Base-by-base conservation (phyloP, 2,329 filamentous ascomycete species). In the Ophiostoma novo-ulmi region DNA sequence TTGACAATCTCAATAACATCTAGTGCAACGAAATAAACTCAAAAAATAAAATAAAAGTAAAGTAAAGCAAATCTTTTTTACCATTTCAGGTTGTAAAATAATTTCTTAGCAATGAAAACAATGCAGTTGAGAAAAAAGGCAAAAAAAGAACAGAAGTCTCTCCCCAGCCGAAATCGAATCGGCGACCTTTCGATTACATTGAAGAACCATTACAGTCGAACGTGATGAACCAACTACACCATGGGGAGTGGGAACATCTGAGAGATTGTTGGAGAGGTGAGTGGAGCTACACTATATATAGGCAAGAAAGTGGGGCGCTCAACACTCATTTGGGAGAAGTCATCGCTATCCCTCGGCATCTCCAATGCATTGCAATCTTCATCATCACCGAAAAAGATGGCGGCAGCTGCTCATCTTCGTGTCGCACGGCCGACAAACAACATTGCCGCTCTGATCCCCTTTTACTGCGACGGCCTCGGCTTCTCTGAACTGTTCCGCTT, bases 381-480 rank as follows among this genome's bases (percentile, higher is more conserved):
- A 31, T 31, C 31, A 31, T 31, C 44, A n/a, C 17, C 13, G 48
- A 17, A 64, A 4, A 36, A 17, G 10, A 64, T 64, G 61, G 61
- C 61, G 2, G 10, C 35, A 2, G 14, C 73, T n/a, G 77, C 78
- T 11, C 77, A 77, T 70, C 75, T 82, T 58, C 80, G 82, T 70
- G 77, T 83, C 69, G 81, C 81, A 5, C 79, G 81, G 14, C 81
- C 81, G 2, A 81, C 80, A 1, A 77, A 80, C 70, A 73, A 80
- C 74, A 77, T 82, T 69, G 68, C 77, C 14, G 75, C 76, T 0
- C 75, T 82, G n/a, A 74, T 81, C 36, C 78, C 77, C 1, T 83
- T 83, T 73, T 83, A 82, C 75, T 75, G 77, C 68, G 76, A 78
- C 38, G 81, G 80, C 4, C 78, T 83, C 1, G 80, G 80, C 35